Evolutionary conservation across 169 alveolate genomes (phyloP).

Genomic region (Plasmodium gonderi): DNA sequence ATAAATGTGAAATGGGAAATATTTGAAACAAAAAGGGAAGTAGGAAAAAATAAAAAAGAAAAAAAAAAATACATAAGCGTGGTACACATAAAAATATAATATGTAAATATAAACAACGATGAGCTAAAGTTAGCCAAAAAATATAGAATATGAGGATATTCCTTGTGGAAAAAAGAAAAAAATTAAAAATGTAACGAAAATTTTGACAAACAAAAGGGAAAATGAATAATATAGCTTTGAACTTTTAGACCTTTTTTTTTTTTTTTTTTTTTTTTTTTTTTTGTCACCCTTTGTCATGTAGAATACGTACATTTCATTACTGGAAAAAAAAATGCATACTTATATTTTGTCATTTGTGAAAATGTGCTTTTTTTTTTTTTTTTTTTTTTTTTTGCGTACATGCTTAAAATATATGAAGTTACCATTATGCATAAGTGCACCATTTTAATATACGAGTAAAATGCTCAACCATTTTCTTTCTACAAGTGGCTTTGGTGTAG

Average conservation of each 20-base stretch:
- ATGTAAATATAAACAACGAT: neutral
- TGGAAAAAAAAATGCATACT: too few relatives aligned
- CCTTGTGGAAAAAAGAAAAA: neutral
- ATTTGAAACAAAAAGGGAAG: neutral
- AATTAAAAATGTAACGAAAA: neutral
- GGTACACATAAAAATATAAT: neutral
- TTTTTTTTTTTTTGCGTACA: neutral
- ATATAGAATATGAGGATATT: neutral
- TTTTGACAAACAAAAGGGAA: neutral
- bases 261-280: neutral
- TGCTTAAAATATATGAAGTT: neutral
- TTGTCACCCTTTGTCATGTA: too few relatives aligned
- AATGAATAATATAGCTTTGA: too few relatives aligned
- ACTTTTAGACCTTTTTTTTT: too few relatives aligned
- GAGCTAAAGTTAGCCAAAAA: neutral
- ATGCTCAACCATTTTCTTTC: neutral
- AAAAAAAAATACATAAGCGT: neutral
- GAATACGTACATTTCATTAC: too few relatives aligned
- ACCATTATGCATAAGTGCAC: neutral
- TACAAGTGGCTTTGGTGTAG: neutral
- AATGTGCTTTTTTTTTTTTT: too few relatives aligned
- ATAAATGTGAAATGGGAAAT: neutral
- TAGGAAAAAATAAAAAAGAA: neutral
- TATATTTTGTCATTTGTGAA: too few relatives aligned
- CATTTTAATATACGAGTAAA: neutral